Conservation (phyloP, 75 land plant species). For the Chamaecyparis obtusa region DNA sequence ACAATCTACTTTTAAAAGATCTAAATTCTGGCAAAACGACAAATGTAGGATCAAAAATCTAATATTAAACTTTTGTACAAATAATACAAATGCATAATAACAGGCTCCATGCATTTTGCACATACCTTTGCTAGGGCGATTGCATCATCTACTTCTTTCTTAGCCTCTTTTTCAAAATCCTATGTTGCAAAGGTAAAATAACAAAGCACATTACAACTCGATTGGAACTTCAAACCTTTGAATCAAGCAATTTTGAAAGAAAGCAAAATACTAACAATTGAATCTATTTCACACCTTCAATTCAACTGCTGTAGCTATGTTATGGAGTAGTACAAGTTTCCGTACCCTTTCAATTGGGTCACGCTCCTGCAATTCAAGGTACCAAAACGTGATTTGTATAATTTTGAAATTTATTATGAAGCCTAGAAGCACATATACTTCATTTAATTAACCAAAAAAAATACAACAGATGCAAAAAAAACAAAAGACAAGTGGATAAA, state of each 20-base stretch:
- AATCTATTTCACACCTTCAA: slow-evolving; percentile 62
- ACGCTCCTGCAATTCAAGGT: slow-evolving; percentile 66
- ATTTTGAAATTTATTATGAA: background rate
- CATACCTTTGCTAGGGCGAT: slow-evolving; percentile 88
- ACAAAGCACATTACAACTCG: background rate
- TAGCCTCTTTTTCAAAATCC: slow-evolving; percentile 87
- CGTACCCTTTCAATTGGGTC: slow-evolving; percentile 97
- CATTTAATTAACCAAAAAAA: background rate
- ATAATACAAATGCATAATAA: background rate
- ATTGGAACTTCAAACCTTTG: background rate
- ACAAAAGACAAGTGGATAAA: background rate
- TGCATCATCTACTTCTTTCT: slow-evolving; percentile 95
- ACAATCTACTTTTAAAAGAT: background rate
- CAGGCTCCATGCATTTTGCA: background rate
- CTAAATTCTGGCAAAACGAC: background rate
- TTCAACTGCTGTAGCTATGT: slow-evolving; percentile 76
- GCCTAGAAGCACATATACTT: background rate
- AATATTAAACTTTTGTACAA: background rate
- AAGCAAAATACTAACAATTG: background rate
- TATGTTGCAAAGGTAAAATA: slow-evolving; percentile 26
- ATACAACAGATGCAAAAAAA: background rate
- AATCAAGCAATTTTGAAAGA: background rate
- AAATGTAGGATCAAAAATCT: background rate
- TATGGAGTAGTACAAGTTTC: slow-evolving; percentile 69
- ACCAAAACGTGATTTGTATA: background rate